phyloP scores from a whole-genome alignment of 495 filamentous ascomycete genomes.

The Achaetomiella virescens region DNA sequence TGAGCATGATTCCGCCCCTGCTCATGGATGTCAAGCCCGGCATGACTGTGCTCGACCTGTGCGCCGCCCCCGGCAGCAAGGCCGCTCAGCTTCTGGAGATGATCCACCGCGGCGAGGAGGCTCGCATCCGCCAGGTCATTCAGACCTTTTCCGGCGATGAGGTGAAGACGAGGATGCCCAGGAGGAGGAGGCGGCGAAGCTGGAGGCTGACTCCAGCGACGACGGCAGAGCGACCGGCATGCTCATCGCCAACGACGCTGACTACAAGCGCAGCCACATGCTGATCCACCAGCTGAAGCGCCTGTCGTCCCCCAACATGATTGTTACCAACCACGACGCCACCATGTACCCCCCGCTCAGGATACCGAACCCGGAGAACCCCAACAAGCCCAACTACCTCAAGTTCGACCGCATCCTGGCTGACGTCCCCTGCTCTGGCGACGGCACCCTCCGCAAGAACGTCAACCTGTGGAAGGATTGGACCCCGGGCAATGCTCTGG shows the following conservation, averaged over 20 bases:
- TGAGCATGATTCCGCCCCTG: constrained; percentile 97
- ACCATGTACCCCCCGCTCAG: constrained; percentile 90
- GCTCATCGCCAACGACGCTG: constrained; percentile 89
- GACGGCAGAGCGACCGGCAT: constrained; percentile 84
- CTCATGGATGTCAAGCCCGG: constrained; percentile 84
- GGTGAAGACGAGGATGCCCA: constrained; percentile 44
- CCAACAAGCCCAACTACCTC: constrained; percentile 61
- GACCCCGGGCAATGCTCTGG: constrained; percentile 75
- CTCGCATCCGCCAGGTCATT: constrained; percentile 58
- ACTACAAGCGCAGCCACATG: constrained; percentile 94
- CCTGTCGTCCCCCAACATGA: constrained; percentile 89
- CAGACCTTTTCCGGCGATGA: constrained; percentile 48
- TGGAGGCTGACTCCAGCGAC: constrained; percentile 57
- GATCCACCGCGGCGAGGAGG: constrained; percentile 87
- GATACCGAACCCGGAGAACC: constrained; percentile 52
- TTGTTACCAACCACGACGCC: constrained; percentile 97
- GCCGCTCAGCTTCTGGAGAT: constrained; percentile 91
- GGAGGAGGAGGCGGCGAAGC: constrained; percentile 41
- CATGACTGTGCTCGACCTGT: constrained; percentile 91
- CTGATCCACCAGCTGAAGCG: constrained; percentile 95
- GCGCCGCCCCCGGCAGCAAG: constrained; percentile 95
- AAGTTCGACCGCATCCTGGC: constrained; percentile 96
- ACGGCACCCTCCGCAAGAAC: constrained; percentile 91
- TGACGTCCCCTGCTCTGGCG: constrained; percentile 94
- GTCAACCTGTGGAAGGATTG: constrained; percentile 89